phyloP scores from a whole-genome alignment of 2,329 filamentous ascomycete genomes.

The Xylariaceae sp. region DNA sequence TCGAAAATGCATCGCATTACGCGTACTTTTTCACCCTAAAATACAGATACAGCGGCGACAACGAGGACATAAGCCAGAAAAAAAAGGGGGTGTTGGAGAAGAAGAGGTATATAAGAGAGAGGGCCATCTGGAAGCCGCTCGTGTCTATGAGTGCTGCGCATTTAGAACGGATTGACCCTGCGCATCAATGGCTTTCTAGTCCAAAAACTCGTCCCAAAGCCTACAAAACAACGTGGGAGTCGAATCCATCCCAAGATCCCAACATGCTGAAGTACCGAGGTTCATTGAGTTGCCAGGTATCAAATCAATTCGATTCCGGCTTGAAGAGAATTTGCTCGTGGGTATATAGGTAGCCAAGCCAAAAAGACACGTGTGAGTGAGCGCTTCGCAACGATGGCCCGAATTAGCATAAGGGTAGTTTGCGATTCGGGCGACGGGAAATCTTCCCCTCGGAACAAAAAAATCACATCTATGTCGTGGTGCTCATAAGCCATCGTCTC shows the following conservation, averaged over 20 bases:
- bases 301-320: neutral
- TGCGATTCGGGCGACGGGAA: conserved; percentile 4
- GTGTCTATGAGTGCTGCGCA: neutral
- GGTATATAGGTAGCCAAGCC: conserved; percentile 6
- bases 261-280: conserved; percentile 15
- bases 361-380: conserved; percentile 2
- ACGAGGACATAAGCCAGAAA: neutral
- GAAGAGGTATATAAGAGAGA: conserved; percentile 5
- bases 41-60: too few relatives aligned
- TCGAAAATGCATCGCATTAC: conserved; percentile 10
- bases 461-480: conserved; percentile 9
- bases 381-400: conserved; percentile 3
- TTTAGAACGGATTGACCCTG: neutral
- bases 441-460: neutral
- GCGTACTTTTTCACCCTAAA: neutral
- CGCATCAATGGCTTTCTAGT: too few relatives aligned
- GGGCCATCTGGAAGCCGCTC: too few relatives aligned
- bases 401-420: neutral
- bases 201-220: too few relatives aligned
- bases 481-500: conserved; percentile 20
- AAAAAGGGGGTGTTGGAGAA: neutral
- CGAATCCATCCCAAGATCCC: neutral
- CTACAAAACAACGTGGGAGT: too few relatives aligned
- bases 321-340: conserved; percentile 19
- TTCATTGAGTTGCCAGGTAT: conserved; percentile 23